Evolutionary conservation across 257 asterid genomes (phyloP).

Genomic region (Ajuga chamaepitys): DNA sequence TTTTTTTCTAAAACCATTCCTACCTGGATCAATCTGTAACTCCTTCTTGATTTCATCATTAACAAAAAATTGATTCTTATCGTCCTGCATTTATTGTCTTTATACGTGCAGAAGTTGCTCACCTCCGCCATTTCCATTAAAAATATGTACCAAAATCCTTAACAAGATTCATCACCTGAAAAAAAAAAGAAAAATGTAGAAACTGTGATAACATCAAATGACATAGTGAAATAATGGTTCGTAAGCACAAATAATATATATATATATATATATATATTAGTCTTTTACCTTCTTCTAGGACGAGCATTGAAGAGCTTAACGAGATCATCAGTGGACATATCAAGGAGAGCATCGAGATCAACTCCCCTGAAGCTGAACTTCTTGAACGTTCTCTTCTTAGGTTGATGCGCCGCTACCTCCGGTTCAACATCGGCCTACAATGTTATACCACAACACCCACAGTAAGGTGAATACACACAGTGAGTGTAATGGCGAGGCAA

Average conservation of each 20-base stretch:
- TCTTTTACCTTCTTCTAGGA: constrained; percentile 69
- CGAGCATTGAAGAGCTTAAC: constrained; percentile 75
- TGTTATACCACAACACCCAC: too few relatives aligned
- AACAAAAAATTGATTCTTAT: constrained; percentile 14
- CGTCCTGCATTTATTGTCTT: constrained; percentile 10
- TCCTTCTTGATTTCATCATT: constrained; percentile 24
- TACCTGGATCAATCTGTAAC: constrained; percentile 38
- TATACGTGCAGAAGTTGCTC: constrained; percentile 43
- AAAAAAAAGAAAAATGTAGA: too few relatives aligned
- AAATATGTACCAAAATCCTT: too few relatives aligned
- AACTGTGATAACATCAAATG: too few relatives aligned
- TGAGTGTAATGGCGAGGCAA: too few relatives aligned
- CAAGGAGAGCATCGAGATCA: constrained; percentile 67
- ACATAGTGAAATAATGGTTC: too few relatives aligned
- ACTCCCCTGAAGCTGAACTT: constrained; percentile 90
- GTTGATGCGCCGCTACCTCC: constrained; percentile 31
- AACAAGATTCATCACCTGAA: too few relatives aligned
- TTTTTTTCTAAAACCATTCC: constrained; percentile 14
- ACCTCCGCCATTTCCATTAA: constrained; percentile 59
- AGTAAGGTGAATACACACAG: background rate
- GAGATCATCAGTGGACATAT: constrained; percentile 53
- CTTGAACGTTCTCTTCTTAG: constrained; percentile 80
- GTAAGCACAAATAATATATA: too few relatives aligned
- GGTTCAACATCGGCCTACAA: constrained; percentile 37
- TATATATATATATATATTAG: too few relatives aligned